phyloP scores from a whole-genome alignment of 305 asterid genomes.

The Plantago coronopus region DNA sequence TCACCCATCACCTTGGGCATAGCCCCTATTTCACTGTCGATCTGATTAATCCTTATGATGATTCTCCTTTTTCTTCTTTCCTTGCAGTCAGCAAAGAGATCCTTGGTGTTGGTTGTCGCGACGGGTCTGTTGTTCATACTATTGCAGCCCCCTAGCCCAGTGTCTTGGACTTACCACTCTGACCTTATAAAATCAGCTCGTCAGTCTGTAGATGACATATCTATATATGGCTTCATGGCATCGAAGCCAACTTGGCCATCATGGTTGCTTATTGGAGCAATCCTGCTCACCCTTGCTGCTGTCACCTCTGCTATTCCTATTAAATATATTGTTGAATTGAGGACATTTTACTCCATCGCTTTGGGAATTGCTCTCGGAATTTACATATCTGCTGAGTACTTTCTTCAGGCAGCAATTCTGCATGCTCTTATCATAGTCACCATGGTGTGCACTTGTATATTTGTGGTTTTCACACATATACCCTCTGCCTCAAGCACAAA shows the following conservation, averaged over 20 bases:
- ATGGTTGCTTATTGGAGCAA: conserved; percentile 87
- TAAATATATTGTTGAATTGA: conserved; percentile 76
- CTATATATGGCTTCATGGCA: conserved; percentile 91
- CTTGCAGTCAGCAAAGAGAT: conserved; percentile 89
- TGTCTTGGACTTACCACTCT: conserved; percentile 75
- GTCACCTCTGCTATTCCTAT: conserved; percentile 87
- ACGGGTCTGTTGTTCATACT: conserved; percentile 72
- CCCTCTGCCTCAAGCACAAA: conserved; percentile 97
- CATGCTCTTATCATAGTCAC: conserved; percentile 82
- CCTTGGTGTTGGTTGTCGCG: conserved; percentile 80
- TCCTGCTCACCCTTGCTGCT: conserved; percentile 89
- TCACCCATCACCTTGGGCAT: not conserved
- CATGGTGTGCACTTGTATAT: conserved; percentile 83
- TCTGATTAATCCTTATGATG: conserved; percentile 13
- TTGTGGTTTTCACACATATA: conserved; percentile 91
- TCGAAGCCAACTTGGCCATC: conserved; percentile 94
- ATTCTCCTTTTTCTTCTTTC: conserved; percentile 20
- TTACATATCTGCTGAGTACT: conserved; percentile 88
- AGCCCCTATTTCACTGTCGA: not conserved
- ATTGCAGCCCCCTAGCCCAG: conserved; percentile 93
- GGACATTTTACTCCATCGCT: conserved; percentile 70
- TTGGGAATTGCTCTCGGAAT: conserved; percentile 87
- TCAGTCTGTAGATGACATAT: conserved; percentile 84
- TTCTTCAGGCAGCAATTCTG: conserved; percentile 79
- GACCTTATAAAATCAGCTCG: conserved; percentile 75